phyloP scores from a whole-genome alignment of 495 filamentous ascomycete species.

The Penicillium malachiteum region DNA sequence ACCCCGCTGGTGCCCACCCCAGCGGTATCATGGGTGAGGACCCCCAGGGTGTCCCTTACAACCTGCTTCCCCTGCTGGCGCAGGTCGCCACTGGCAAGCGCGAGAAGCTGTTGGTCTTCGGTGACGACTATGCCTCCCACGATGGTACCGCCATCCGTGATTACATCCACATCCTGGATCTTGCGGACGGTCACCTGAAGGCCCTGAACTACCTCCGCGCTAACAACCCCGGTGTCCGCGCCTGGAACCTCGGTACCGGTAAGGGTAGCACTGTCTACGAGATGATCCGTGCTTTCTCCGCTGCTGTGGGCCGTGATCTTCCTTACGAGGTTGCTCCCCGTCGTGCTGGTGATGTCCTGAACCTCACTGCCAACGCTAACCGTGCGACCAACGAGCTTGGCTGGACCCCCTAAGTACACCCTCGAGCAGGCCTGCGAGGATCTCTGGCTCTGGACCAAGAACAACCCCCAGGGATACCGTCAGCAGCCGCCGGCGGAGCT shows the following conservation, averaged over 20 bases:
- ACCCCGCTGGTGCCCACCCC: slow-evolving; percentile 92
- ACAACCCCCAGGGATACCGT: slow-evolving; percentile 93
- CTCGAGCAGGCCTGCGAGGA: slow-evolving; percentile 92
- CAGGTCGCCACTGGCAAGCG: slow-evolving; percentile 95
- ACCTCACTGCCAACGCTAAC: slow-evolving; percentile 88
- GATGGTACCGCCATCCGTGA: slow-evolving; percentile 81
- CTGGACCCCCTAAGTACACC: slow-evolving; percentile 88
- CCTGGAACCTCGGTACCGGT: slow-evolving; percentile 98
- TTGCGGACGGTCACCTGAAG: slow-evolving; percentile 83
- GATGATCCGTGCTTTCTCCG: slow-evolving; percentile 92
- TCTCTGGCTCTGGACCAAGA: slow-evolving; percentile 91
- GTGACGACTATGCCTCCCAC: slow-evolving; percentile 86
- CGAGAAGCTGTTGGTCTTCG: slow-evolving; percentile 92
- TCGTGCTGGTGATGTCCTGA: slow-evolving; percentile 85
- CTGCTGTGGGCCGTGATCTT: slow-evolving; percentile 78
- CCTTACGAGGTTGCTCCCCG: slow-evolving; percentile 84
- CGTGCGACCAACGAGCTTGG: slow-evolving; percentile 83
- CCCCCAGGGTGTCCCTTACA: slow-evolving; percentile 92
- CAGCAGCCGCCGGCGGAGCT: slow-evolving; percentile 85
- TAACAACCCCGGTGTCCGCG: slow-evolving; percentile 86
- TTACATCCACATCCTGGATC: slow-evolving; percentile 83
- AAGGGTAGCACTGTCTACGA: slow-evolving; percentile 94
- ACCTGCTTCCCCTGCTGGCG: slow-evolving; percentile 88
- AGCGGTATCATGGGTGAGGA: slow-evolving; percentile 98
- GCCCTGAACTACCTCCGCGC: slow-evolving; percentile 90